Base-by-base conservation (phyloP, 78 protist genomes). In the Dictyostelium discoideum region DNA sequence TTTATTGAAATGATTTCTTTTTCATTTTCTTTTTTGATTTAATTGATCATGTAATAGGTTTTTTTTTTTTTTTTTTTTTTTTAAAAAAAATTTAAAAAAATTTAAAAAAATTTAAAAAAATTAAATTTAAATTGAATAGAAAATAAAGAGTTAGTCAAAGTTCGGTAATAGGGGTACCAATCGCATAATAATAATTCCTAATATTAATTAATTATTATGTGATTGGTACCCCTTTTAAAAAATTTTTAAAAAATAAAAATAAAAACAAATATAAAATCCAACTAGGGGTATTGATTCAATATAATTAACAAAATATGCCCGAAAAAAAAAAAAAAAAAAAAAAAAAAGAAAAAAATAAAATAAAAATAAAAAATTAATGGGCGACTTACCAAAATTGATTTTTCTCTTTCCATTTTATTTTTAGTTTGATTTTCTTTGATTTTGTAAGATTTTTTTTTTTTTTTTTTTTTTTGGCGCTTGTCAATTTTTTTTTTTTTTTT, bases 1-100 rank as follows among this genome's bases (percentile, higher is more conserved):
- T 69, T 69, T 69, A 26, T 69, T 69, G 77, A 69, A 69, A 69
- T 69, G 77, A 69, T 69, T 69, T 69, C 42, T 26, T n/a, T 69
- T 69, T n/a, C 77, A 69, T 24, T 24, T 11, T 26, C 39, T 69
- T 69, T 65, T 63, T 65, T 65, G 73, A 18, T n/a, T 8, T 65
- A n/a, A n/a, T 9, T n/a, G 77, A 26, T 26, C 22, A 65, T 11
- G 32, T n/a, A 67, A 67, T 24, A 26, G 77, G 10, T 69, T 13
- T 26, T 69, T 69, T 26, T 69, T 13, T 24, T 67, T 67, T 54
- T 54, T 54, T 54, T 54, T 3, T 10, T 16, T n/a, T n/a, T n/a
- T n/a, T n/a, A n/a, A n/a, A n/a, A n/a, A n/a, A n/a, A n/a, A n/a
- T n/a, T n/a, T n/a, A n/a, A n/a, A 54, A 67, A 67, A 63, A 63